Conservation (phyloP, 192 early-diverging fungal genomes). For the Rhizophagus clarus region DNA sequence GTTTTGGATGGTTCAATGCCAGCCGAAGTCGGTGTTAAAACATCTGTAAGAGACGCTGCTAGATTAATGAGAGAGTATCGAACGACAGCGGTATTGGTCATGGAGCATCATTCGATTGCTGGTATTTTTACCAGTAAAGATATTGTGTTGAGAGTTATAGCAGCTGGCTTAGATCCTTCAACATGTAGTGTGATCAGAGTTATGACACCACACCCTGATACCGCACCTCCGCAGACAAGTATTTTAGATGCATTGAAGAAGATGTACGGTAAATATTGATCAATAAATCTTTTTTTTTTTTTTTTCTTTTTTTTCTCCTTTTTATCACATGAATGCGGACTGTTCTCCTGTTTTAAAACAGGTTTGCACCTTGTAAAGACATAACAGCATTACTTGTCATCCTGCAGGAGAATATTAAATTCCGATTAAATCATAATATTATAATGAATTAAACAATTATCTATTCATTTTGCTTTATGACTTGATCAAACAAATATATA, state of each 20-base stretch:
- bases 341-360: slow-evolving; percentile 6
- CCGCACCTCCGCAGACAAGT: slow-evolving; percentile 66
- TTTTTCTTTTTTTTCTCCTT: too few species aligned
- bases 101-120: slow-evolving; percentile 70
- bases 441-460: not conserved
- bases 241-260: slow-evolving; percentile 82
- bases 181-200: slow-evolving; percentile 94
- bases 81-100: slow-evolving; percentile 76
- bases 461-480: not conserved
- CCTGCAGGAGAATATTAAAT: slow-evolving; percentile 3
- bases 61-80: slow-evolving; percentile 71
- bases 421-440: not conserved
- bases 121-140: slow-evolving; percentile 94
- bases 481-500: not conserved
- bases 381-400: slow-evolving; percentile 9
- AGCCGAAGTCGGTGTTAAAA: slow-evolving; percentile 62
- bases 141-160: slow-evolving; percentile 86
- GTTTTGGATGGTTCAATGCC: slow-evolving; percentile 72
- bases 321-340: too few species aligned
- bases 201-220: slow-evolving; percentile 93
- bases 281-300: not conserved
- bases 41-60: slow-evolving; percentile 73
- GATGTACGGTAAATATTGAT: slow-evolving; percentile 68
- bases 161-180: slow-evolving; percentile 83
- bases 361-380: not conserved